phyloP scores from a whole-genome alignment of 345 rosid genomes.

The Moricandia arvensis region DNA sequence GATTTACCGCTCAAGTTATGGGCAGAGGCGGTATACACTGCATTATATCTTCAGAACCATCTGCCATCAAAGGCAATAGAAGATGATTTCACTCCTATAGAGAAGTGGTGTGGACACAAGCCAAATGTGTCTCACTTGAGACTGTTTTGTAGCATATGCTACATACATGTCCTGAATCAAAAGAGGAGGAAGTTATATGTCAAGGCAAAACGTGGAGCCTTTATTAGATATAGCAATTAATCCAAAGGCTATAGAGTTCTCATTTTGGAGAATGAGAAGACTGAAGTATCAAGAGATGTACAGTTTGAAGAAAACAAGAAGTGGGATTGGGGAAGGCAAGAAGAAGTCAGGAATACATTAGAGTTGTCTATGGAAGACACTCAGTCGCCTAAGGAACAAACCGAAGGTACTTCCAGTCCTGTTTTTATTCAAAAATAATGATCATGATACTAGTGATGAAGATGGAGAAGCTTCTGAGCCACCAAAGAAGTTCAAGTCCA shows the following conservation, averaged over 20 bases:
- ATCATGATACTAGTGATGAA: too few relatives aligned
- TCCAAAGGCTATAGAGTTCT: not conserved
- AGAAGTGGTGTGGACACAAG: not conserved
- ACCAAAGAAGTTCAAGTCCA: too few relatives aligned
- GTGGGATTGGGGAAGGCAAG: not conserved
- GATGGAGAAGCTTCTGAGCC: too few relatives aligned
- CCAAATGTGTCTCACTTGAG: not conserved
- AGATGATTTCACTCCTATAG: not conserved
- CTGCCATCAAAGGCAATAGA: not conserved
- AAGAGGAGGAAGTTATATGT: not conserved
- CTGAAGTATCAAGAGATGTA: not conserved
- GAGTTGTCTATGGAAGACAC: too few relatives aligned
- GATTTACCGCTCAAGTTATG: not conserved
- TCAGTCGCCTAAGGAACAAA: too few relatives aligned
- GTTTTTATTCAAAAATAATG: too few relatives aligned
- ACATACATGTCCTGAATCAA: not conserved
- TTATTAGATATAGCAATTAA: not conserved
- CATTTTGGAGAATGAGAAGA: not conserved
- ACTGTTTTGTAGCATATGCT: not conserved
- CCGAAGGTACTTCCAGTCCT: too few relatives aligned
- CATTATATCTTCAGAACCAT: not conserved
- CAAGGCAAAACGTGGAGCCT: not conserved
- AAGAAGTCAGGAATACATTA: not conserved
- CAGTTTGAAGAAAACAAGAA: not conserved
- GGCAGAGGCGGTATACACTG: not conserved